Evolutionary conservation across 345 rosid genomes (phyloP), one percentile per base, ranked within the genome.

Genomic region (Bruguiera parviflora): DNA sequence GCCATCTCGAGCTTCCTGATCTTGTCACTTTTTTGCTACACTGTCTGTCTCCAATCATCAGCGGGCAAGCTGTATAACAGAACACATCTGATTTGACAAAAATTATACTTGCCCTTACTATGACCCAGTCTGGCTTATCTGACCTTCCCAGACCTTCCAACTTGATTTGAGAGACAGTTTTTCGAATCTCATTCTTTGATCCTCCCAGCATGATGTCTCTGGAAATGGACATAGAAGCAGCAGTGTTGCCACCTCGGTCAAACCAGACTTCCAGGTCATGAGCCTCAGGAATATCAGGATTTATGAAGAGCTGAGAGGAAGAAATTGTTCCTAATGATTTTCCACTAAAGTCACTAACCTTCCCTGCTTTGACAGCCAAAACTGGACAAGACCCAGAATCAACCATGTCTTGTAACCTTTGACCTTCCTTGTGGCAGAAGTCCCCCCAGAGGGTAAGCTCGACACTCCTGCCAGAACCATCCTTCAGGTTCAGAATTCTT

Each of bases 401-500:
- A 52, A 90, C 83, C 87, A 85, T 73, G 76, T 90, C 98, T 77
- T 88, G 92, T 52, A 92, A 79, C 69, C 77, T 70, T 66, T 88
- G 90, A 71, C 98, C 98, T 74, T 89, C 96, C 80, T 85, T 87
- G 71, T 86, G 87, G 83, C 96, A 93, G 77, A 85, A 83, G 24
- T 89, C 96, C 27, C 98, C 98, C 98, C 98, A 93, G 46, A 93
- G 84, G 7, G 98, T 85, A 27, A 89, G 79, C 83, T 89, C 96
- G 20, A 87, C 82, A n/a, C 84, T 86, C 82, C 82, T 86, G 22
- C 88, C 96, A 22, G 97, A 86, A 70, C 82, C 83, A 83, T 90
- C 97, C 84, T 88, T 93, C 64, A 93, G 77, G 80, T 82, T 87
- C 77, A 93, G 73, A 80, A 73, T 72, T 75, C 92, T 83, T 87